A percentile compares a stretch with the other conserved stretches of the same genome.
Conservation (phyloP, 768 basidiomycete genomes). For the Mycena olivaceomarginata region DNA sequence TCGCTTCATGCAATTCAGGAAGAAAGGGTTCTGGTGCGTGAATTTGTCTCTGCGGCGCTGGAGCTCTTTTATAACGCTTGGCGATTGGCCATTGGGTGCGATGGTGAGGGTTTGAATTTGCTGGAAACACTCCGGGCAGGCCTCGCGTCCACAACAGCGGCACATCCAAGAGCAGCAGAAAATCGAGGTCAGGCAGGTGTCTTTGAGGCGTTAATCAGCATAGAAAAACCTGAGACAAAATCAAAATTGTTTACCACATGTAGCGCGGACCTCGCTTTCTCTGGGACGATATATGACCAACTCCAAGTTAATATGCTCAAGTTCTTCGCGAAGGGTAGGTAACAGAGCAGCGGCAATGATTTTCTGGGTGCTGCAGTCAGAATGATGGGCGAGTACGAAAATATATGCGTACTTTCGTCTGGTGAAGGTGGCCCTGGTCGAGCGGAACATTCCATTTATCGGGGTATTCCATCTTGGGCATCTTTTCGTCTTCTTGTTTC, state of each 20-base stretch:
- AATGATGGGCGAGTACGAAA: slow-evolving; percentile 20
- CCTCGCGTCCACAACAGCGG: slow-evolving; percentile 91
- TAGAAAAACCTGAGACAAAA: not conserved
- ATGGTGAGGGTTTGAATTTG: slow-evolving; percentile 80
- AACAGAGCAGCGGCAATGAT: slow-evolving; percentile 83
- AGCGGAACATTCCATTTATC: slow-evolving; percentile 80
- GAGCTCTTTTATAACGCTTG: slow-evolving; percentile 68
- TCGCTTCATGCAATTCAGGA: slow-evolving; percentile 81
- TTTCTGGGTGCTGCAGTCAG: slow-evolving; percentile 61
- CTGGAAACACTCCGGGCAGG: slow-evolving; percentile 89
- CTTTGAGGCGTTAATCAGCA: slow-evolving; percentile 61
- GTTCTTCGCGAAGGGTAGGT: slow-evolving; percentile 79
- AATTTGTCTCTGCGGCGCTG: slow-evolving; percentile 76
- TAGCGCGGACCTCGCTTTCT: slow-evolving; percentile 89
- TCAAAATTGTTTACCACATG: slow-evolving; percentile 78
- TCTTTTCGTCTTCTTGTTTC: slow-evolving; percentile 71
- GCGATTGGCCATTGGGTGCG: slow-evolving; percentile 67
- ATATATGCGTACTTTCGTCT: slow-evolving; percentile 74
- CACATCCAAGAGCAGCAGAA: slow-evolving; percentile 96
- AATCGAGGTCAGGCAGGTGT: slow-evolving; percentile 95
- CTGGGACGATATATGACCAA: slow-evolving; percentile 83
- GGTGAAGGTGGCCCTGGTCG: slow-evolving; percentile 67
- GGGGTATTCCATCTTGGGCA: slow-evolving; percentile 79
- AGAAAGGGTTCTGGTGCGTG: slow-evolving; percentile 81
- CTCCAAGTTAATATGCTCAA: slow-evolving; percentile 72